Percentiles rank a stretch among this genome's conserved stretches.
phyloP scores from a whole-genome alignment of 768 basidiomycete species.

The Kwoniella botswanensis region DNA sequence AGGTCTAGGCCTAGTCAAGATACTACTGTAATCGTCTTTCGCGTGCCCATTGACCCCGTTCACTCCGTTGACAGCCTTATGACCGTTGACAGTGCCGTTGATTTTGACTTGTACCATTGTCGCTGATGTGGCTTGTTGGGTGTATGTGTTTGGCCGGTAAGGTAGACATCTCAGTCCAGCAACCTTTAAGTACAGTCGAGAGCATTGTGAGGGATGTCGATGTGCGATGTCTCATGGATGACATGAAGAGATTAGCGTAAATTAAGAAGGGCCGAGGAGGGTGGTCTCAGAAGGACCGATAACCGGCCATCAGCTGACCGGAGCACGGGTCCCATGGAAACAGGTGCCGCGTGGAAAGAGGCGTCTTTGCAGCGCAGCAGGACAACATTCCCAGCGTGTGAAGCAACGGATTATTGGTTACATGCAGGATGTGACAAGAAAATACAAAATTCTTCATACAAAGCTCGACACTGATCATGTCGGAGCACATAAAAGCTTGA shows the following conservation, averaged over 20 bases:
- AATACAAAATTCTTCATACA: too few species aligned
- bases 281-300: background rate
- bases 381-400: too few species aligned
- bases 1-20: conserved; percentile 6
- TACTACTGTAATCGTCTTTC: background rate
- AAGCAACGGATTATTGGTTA: too few species aligned
- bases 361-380: too few species aligned
- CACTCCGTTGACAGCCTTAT: background rate
- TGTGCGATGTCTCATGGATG: background rate
- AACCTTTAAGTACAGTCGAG: background rate
- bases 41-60: conserved; percentile 1
- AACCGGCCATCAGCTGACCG: background rate
- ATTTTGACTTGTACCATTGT: conserved; percentile 7
- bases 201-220: too few species aligned
- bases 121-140: background rate
- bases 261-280: background rate
- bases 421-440: too few species aligned
- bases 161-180: background rate
- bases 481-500: background rate
- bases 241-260: background rate
- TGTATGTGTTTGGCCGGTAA: background rate
- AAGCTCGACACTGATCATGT: background rate
- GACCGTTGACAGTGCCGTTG: background rate
- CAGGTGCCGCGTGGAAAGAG: too few species aligned
- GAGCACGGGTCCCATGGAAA: too few species aligned